Conservation (phyloP, 768 basidiomycete genomes). For the Hericium coralloides region DNA sequence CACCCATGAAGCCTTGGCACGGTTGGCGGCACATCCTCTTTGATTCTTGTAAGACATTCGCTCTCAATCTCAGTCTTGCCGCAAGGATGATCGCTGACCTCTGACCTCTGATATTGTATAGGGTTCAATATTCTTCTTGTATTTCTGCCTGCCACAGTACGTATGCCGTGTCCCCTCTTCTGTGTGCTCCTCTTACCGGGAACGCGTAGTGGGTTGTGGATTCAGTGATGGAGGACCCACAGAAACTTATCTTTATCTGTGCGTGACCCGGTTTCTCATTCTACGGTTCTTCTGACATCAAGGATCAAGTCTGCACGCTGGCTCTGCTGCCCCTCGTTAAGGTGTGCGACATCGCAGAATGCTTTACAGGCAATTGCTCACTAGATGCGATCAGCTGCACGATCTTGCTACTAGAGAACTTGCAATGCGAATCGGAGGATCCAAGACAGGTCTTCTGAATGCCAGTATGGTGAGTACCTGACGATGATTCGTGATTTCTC, state of each 20-base stretch:
- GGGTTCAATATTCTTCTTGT: constrained; percentile 66
- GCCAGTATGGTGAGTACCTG: constrained; percentile 56
- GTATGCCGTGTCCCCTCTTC: constrained; percentile 16
- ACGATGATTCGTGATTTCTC: neutral
- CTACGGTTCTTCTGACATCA: neutral
- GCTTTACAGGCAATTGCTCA: neutral
- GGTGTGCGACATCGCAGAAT: constrained; percentile 25
- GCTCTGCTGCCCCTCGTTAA: constrained; percentile 75
- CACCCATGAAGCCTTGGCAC: constrained; percentile 20
- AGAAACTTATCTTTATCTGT: constrained; percentile 57
- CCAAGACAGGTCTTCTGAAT: constrained; percentile 71
- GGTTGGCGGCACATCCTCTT: constrained; percentile 49
- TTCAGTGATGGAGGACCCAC: constrained; percentile 35
- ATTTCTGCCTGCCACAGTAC: constrained; percentile 60
- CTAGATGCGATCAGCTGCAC: constrained; percentile 41
- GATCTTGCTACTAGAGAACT: constrained; percentile 71
- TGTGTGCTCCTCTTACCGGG: neutral
- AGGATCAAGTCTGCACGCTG: constrained; percentile 46
- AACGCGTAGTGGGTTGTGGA: constrained; percentile 45
- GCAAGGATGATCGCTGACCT: no score
- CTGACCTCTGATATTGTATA: constrained; percentile 17
- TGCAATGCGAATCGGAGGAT: constrained; percentile 65
- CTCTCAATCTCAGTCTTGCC: neutral
- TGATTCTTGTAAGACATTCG: constrained; percentile 42
- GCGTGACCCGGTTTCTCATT: constrained; percentile 15